phyloP scores from a whole-genome alignment of 2,329 filamentous ascomycete genomes.

The Stachybotrys echinatus region DNA sequence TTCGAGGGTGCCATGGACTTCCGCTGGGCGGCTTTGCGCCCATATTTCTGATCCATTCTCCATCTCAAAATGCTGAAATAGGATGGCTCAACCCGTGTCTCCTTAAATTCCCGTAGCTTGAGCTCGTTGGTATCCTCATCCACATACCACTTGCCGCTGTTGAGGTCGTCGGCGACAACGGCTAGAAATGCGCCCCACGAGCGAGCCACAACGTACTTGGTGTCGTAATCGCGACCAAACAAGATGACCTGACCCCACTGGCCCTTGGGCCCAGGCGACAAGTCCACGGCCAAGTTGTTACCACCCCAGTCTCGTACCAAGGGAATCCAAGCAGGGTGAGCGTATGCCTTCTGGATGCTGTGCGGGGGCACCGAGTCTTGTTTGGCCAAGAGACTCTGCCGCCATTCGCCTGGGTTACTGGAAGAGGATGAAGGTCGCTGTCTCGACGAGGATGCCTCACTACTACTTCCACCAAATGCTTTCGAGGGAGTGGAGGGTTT shows the following conservation, averaged over 20 bases:
- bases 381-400: conserved; percentile 74
- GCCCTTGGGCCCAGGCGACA: conserved; percentile 83
- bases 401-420: conserved; percentile 63
- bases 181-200: conserved; percentile 89
- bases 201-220: conserved; percentile 91
- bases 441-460: conserved; percentile 64
- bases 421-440: conserved; percentile 42
- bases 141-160: conserved; percentile 83
- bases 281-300: conserved; percentile 91
- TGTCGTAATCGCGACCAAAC: conserved; percentile 96
- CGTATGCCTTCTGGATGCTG: conserved; percentile 86
- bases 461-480: conserved; percentile 59
- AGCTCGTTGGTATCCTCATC: conserved; percentile 90
- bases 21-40: conserved; percentile 55
- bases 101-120: conserved; percentile 88
- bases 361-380: conserved; percentile 86
- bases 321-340: conserved; percentile 92
- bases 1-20: conserved; percentile 43
- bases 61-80: conserved; percentile 95
- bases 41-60: conserved; percentile 94
- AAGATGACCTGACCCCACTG: conserved; percentile 96
- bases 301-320: conserved; percentile 96
- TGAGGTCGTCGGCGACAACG: conserved; percentile 82
- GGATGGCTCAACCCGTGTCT: conserved; percentile 79
- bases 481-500: conserved; percentile 64